Conservation (phyloP, 768 basidiomycete genomes). For the Boletellus ananiceps region DNA sequence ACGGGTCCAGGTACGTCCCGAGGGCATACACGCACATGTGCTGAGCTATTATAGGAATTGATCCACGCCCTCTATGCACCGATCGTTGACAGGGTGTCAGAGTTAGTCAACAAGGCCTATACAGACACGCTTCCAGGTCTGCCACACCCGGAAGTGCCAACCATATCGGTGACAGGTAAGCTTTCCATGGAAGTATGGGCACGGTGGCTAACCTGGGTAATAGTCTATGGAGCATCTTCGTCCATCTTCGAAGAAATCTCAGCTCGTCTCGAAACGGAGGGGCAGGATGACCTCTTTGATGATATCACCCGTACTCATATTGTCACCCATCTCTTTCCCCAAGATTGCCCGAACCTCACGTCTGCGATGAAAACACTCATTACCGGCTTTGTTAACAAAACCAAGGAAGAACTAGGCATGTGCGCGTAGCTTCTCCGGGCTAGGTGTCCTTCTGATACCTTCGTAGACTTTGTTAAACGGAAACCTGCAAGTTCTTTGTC, state of each 20-base stretch:
- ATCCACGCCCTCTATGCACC: slow-evolving; percentile 46
- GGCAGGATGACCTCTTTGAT: slow-evolving; percentile 22
- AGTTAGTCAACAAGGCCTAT: slow-evolving; percentile 44
- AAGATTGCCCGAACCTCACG: slow-evolving; percentile 50
- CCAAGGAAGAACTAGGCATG: slow-evolving; percentile 29
- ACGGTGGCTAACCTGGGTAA: slow-evolving; percentile 1
- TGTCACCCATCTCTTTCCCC: slow-evolving; percentile 51
- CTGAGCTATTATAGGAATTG: slow-evolving; percentile 35
- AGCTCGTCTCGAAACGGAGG: slow-evolving; percentile 30
- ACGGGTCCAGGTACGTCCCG: slow-evolving; percentile 47
- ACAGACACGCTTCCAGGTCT: slow-evolving; percentile 45
- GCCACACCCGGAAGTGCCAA: slow-evolving; percentile 59
- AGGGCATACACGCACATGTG: not conserved
- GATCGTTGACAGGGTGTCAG: slow-evolving; percentile 41
- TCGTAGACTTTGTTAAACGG: slow-evolving; percentile 37
- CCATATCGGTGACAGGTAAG: slow-evolving; percentile 54
- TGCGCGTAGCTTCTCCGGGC: slow-evolving; percentile 12
- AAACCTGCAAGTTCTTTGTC: slow-evolving; percentile 50
- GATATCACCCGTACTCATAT: slow-evolving; percentile 19
- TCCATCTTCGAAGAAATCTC: slow-evolving; percentile 45
- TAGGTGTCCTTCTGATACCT: not conserved
- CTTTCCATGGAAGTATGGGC: not conserved
- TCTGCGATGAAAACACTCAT: slow-evolving; percentile 54
- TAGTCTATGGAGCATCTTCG: slow-evolving; percentile 44
- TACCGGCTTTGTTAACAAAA: slow-evolving; percentile 45